Evolutionary conservation across 1,284 basidiomycete species (phyloP).

Genomic region (Ceratorhiza oryzae-sativae): DNA sequence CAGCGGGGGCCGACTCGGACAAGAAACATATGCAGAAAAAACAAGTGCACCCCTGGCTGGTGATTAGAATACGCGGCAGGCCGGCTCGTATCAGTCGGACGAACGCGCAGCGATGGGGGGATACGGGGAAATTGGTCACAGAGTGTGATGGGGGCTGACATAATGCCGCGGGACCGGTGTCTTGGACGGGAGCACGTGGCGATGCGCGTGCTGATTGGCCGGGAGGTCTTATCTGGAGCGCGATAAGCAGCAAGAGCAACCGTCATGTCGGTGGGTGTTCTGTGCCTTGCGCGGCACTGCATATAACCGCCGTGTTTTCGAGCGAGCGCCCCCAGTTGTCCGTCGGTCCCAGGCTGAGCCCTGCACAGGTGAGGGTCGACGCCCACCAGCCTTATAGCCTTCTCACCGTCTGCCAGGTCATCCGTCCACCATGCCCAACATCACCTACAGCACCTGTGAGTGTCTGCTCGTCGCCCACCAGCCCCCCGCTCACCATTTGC

Average conservation of each 20-base stretch:
- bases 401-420: neutral
- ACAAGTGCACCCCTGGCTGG: no score
- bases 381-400: neutral
- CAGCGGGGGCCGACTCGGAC: no score
- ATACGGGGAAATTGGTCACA: no score
- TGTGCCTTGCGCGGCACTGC: constrained; percentile 28
- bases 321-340: neutral
- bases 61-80: no score
- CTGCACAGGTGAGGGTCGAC: constrained; percentile 17
- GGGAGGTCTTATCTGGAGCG: constrained; percentile 16
- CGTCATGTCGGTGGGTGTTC: neutral
- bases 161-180: neutral
- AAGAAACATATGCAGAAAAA: no score
- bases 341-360: constrained; percentile 1
- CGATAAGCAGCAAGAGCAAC: neutral
- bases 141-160: no score
- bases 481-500: neutral
- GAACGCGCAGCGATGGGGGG: neutral
- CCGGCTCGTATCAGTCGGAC: constrained; percentile 7
- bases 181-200: neutral
- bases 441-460: constrained; percentile 35
- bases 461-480: neutral
- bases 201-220: neutral
- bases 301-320: constrained; percentile 11
- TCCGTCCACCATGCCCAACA: constrained; percentile 27